Base-by-base conservation (phyloP, 2,329 filamentous ascomycete genomes). In the Aureobasidium mangrovei region DNA sequence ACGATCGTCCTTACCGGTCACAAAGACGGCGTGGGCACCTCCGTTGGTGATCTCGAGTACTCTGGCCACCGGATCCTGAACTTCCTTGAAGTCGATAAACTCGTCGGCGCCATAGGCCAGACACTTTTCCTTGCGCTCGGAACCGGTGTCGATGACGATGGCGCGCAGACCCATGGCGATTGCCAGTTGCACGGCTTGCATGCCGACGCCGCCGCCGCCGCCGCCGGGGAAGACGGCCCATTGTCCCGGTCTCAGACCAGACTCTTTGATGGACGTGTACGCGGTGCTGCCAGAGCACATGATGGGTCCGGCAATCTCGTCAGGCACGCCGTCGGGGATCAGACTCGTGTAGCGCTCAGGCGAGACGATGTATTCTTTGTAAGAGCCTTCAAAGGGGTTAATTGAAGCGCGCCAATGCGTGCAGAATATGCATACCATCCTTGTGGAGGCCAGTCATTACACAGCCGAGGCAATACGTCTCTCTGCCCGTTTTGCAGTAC, bases 201-300 rank as follows among this genome's bases (percentile, higher is more conserved):
- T 77, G 3, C 79, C 79, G 3, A 82, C 75, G 12, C 75, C 79
- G n/a, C 75, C 79, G 7, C 79, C 79, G 7, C 79, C 79, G 0
- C 75, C 77, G 12, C 77, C 77, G 3, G 76, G 75, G 58, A 80
- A 78, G 12, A 76, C 73, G 1, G 77, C 75, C 75, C 76, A 82
- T 47, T 80, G 69, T 7, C 78, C 76, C 0, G 78, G 67, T 55
- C 68, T 69, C 3, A 81, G 66, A 1, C 69, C 70, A 0, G 75
- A 76, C 39, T 79, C 75, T 9, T 75, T 70, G 47, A 83, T 67
- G 2, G 78, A 77, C 2, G 77, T 73, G 63, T 82, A 80, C 57
- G 82, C 78, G 1, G 81, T 83, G 5, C 73, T 75, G 0, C 77
- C 78, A 41, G 70, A 74, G 66, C 80, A 83, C 77, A 83, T 81